These are phyloP conservation scores for Tritrichomonas musculus DNA, from an alignment of 208 protist species.

Conservation along the genomic window DNA sequence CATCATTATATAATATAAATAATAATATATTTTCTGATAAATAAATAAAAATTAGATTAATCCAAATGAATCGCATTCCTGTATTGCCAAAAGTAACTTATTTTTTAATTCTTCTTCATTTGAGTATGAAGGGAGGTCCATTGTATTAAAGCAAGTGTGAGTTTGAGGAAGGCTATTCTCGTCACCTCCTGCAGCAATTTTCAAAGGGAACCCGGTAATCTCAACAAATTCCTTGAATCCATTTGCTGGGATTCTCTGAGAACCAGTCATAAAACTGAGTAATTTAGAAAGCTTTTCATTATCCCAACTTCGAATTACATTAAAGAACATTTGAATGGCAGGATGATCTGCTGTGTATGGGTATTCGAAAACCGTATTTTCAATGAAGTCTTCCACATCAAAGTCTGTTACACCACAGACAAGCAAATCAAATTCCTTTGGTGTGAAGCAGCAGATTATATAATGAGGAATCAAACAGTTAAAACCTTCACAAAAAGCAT, in stretches of 20 bases:
- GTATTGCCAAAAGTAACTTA: slow-evolving; percentile 49
- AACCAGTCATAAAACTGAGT: slow-evolving; percentile 94
- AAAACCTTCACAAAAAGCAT: slow-evolving; percentile 84
- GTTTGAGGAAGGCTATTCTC: slow-evolving; percentile 73
- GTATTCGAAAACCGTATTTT: slow-evolving; percentile 81
- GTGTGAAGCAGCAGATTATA: slow-evolving; percentile 79
- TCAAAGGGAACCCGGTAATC: slow-evolving; percentile 46
- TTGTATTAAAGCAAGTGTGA: slow-evolving; percentile 90
- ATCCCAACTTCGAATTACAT: slow-evolving; percentile 67
- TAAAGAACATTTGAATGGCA: slow-evolving; percentile 92
- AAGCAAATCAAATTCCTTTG: slow-evolving; percentile 91
- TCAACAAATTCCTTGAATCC: slow-evolving; percentile 74
- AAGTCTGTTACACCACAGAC: slow-evolving; percentile 91
- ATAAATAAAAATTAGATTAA: no score
- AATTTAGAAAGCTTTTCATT: slow-evolving; percentile 73
- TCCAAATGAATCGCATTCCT: slow-evolving; percentile 51
- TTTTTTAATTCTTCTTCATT: slow-evolving; percentile 57
- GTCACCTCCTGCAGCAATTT: slow-evolving; percentile 35
- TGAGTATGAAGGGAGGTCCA: slow-evolving; percentile 83
- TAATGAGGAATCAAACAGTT: slow-evolving; percentile 80
- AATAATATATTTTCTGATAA: no score
- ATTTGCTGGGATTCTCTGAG: slow-evolving; percentile 85
- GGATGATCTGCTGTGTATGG: slow-evolving; percentile 52
- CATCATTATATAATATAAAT: no score
- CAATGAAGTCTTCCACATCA: slow-evolving; percentile 78